Percentiles rank a stretch among this genome's conserved stretches.
These are phyloP conservation scores for Yamadazyma aaseri DNA, from an alignment of 1,139 yeast species.

Conservation along the genomic window DNA sequence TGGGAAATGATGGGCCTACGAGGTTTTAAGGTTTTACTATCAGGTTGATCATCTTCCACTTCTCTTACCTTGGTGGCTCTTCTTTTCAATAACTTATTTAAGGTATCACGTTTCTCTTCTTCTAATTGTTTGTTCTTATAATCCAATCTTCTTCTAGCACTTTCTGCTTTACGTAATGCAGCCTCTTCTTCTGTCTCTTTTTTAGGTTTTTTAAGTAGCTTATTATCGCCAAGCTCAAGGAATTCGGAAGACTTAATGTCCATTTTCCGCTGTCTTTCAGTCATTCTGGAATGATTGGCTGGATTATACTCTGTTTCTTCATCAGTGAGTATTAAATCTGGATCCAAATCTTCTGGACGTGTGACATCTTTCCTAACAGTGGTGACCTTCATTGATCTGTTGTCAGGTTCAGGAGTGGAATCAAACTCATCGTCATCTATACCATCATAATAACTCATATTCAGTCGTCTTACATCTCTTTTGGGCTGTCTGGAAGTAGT, in stretches of 20 bases:
- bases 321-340: conserved; percentile 41
- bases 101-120: conserved; percentile 89
- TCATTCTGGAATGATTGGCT: conserved; percentile 54
- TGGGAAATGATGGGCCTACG: conserved; percentile 37
- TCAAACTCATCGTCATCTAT: conserved; percentile 28
- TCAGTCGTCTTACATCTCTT: conserved; percentile 31
- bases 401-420: conserved; percentile 15
- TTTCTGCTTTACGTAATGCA: conserved; percentile 79
- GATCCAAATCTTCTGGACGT: conserved; percentile 31
- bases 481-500: conserved; percentile 9
- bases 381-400: conserved; percentile 13
- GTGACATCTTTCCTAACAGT: conserved; percentile 8
- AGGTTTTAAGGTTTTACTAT: conserved; percentile 26
- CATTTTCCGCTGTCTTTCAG: conserved; percentile 57
- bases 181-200: conserved; percentile 82
- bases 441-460: conserved; percentile 33
- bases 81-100: conserved; percentile 79
- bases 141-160: conserved; percentile 85
- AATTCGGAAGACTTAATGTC: conserved; percentile 30
- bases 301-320: conserved; percentile 46
- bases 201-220: conserved; percentile 24
- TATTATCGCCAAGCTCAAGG: conserved; percentile 25
- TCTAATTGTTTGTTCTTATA: conserved; percentile 79
- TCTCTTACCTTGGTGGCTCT: conserved; percentile 67
- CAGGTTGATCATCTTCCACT: conserved; percentile 11